phyloP scores from a whole-genome alignment of 352 stramenopile genomes.

The Pythium oligandrum region DNA sequence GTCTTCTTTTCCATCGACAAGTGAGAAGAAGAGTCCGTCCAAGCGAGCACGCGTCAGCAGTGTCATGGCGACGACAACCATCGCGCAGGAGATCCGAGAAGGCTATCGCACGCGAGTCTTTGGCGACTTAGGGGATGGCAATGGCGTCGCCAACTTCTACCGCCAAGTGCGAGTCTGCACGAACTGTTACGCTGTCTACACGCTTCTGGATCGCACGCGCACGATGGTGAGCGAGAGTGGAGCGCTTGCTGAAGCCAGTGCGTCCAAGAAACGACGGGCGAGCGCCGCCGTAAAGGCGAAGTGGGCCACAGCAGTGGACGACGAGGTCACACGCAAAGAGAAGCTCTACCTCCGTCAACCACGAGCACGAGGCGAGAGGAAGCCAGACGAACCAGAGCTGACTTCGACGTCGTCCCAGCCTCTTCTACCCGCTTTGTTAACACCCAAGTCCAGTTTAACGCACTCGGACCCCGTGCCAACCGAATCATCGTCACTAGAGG shows the following conservation, averaged over 20 bases:
- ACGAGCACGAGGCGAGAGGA: too few relatives aligned
- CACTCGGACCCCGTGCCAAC: neutral
- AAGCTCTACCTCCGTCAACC: conserved; percentile 29
- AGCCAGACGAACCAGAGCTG: neutral
- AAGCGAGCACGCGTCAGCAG: conserved; percentile 16
- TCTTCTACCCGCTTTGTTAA: neutral
- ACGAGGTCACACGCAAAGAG: conserved; percentile 52
- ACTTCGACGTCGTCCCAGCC: neutral
- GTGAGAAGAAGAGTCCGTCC: conserved; percentile 2
- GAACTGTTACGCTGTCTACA: conserved; percentile 86
- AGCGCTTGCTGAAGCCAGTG: conserved; percentile 13
- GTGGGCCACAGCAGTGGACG: conserved; percentile 34
- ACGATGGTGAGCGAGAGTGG: conserved; percentile 18
- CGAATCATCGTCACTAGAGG: too few relatives aligned
- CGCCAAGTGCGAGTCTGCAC: conserved; percentile 79
- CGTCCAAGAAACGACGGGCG: too few relatives aligned
- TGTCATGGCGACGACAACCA: conserved; percentile 36
- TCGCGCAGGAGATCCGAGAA: conserved; percentile 47
- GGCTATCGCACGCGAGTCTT: conserved; percentile 44
- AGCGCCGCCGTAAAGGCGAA: conserved; percentile 29
- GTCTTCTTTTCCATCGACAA: neutral
- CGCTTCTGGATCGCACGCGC: conserved; percentile 70
- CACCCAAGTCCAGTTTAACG: neutral
- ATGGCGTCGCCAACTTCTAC: conserved; percentile 68
- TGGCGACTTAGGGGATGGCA: conserved; percentile 37